Evolutionary conservation across 1,284 basidiomycete species (phyloP).

Genomic region (Boletus coffeatus): DNA sequence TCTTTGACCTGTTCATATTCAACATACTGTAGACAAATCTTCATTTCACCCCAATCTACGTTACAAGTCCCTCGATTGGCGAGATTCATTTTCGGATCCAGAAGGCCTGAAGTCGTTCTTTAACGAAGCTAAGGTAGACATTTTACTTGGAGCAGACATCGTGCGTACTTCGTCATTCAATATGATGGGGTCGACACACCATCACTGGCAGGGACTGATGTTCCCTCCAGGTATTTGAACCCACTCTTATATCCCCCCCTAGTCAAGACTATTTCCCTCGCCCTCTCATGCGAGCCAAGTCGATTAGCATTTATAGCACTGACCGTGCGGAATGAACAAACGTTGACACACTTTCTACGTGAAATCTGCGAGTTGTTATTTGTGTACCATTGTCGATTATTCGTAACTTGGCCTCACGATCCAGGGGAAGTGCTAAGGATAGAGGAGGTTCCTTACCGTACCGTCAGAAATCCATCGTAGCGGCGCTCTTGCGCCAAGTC

Average conservation of each 20-base stretch:
- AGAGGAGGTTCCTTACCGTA: slow-evolving; percentile 24
- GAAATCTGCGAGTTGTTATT: slow-evolving; percentile 31
- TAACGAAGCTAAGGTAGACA: slow-evolving; percentile 39
- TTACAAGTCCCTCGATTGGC: slow-evolving; percentile 57
- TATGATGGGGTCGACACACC: neutral
- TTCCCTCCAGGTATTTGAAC: slow-evolving; percentile 60
- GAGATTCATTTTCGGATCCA: slow-evolving; percentile 40
- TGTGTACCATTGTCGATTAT: neutral
- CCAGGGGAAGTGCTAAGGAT: slow-evolving; percentile 16
- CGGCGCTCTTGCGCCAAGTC: too few relatives aligned
- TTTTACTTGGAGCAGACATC: slow-evolving; percentile 69
- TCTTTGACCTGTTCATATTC: neutral
- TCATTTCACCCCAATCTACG: slow-evolving; percentile 41
- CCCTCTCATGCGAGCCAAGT: slow-evolving; percentile 30
- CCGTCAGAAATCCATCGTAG: slow-evolving; percentile 5
- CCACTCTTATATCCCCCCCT: slow-evolving; percentile 53
- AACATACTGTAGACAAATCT: slow-evolving; percentile 41
- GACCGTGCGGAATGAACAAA: slow-evolving; percentile 46
- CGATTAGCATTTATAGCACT: slow-evolving; percentile 50
- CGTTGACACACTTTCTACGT: slow-evolving; percentile 36
- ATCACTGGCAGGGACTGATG: neutral
- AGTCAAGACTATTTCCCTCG: slow-evolving; percentile 44
- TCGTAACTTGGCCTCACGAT: slow-evolving; percentile 13
- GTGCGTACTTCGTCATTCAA: slow-evolving; percentile 32
- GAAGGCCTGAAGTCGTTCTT: slow-evolving; percentile 29